A percentile compares a stretch with the other conserved stretches of the same genome.
Evolutionary conservation across 345 rosid genomes (phyloP).

Genomic region (Arabis alpina): DNA sequence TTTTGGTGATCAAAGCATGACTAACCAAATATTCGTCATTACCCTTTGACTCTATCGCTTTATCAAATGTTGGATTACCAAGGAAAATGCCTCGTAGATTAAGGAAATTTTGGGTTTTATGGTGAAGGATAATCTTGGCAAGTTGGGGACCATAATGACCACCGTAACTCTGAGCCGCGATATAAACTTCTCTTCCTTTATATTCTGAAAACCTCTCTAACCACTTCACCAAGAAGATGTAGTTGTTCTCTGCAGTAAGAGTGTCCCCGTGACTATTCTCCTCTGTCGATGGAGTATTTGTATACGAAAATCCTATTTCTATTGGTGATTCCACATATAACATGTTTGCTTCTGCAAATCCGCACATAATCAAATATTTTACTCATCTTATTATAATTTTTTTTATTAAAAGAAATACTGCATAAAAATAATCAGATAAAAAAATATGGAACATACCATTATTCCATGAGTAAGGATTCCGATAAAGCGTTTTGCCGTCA

Average conservation of each 20-base stretch:
- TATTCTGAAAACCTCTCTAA: constrained; percentile 67
- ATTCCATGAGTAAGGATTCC: constrained; percentile 62
- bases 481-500: constrained; percentile 56
- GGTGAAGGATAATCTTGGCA: too few relatives aligned
- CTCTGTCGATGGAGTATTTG: too few relatives aligned
- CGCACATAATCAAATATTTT: not conserved
- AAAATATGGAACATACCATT: constrained; percentile 39
- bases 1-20: too few relatives aligned
- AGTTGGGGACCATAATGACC: constrained; percentile 46
- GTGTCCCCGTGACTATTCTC: too few relatives aligned
- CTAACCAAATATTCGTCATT: too few relatives aligned
- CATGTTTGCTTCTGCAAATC: constrained; percentile 50
- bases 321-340: constrained; percentile 57
- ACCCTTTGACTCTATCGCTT: too few relatives aligned
- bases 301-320: constrained; percentile 6
- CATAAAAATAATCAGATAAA: not conserved
- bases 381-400: not conserved
- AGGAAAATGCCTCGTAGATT: too few relatives aligned
- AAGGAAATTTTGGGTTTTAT: too few relatives aligned
- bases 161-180: constrained; percentile 80
- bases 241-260: too few relatives aligned
- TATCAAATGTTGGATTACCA: too few relatives aligned
- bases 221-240: constrained; percentile 45
- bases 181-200: constrained; percentile 50
- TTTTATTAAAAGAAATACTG: too few relatives aligned